phyloP scores from a whole-genome alignment of 2,329 filamentous ascomycete species.

The Colletotrichum sojae region DNA sequence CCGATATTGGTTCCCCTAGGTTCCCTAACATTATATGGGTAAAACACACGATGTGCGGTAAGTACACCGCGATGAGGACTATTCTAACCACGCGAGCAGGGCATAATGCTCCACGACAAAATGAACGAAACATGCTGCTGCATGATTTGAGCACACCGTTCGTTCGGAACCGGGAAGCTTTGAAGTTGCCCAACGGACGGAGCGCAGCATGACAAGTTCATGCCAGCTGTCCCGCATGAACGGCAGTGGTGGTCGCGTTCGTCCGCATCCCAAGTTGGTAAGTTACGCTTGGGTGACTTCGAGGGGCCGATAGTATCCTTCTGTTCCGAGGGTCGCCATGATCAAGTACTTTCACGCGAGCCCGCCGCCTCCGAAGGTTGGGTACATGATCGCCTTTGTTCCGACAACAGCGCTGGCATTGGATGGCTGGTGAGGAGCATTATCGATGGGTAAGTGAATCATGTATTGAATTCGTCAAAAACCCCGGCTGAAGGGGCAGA shows the following conservation, averaged over 20 bases:
- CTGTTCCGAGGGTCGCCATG: neutral
- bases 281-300: neutral
- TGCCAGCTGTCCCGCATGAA: slow-evolving; percentile 7
- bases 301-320: neutral
- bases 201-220: neutral
- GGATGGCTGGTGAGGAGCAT: neutral
- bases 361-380: neutral
- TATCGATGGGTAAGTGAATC: neutral
- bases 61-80: no score
- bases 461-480: slow-evolving; percentile 24
- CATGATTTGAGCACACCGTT: neutral
- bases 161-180: neutral
- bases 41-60: no score
- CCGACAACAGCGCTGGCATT: neutral
- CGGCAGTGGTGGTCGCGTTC: neutral
- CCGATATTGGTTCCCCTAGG: no score
- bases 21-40: no score
- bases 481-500: slow-evolving; percentile 1
- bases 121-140: neutral
- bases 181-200: slow-evolving; percentile 2
- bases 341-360: neutral
- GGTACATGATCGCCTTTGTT: neutral
- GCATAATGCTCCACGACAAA: neutral
- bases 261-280: neutral
- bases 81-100: neutral